phyloP scores from a whole-genome alignment of 495 filamentous ascomycete genomes.

The Hypoxylon rickii region DNA sequence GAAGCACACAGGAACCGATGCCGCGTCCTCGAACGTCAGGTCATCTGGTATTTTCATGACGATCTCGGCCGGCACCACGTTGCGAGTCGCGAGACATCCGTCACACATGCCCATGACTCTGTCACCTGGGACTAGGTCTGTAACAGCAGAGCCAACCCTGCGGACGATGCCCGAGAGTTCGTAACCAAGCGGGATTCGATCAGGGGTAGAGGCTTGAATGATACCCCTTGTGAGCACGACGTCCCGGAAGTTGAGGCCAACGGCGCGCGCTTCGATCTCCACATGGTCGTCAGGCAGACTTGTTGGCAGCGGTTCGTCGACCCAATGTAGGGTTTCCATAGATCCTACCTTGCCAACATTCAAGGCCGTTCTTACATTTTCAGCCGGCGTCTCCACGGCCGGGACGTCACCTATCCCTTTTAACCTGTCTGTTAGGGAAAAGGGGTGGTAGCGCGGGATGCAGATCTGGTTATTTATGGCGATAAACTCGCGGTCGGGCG shows the following conservation, averaged over 20 bases:
- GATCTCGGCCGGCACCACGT: conserved; percentile 34
- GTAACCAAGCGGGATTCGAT: conserved; percentile 41
- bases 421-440: conserved; percentile 12
- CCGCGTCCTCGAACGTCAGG: conserved; percentile 52
- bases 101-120: conserved; percentile 45
- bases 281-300: conserved; percentile 27
- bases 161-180: conserved; percentile 45
- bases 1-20: conserved; percentile 57
- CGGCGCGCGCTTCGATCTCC: conserved; percentile 49
- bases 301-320: conserved; percentile 8
- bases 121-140: conserved; percentile 43
- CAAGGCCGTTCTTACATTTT: conserved; percentile 8
- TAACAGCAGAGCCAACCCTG: conserved; percentile 45
- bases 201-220: conserved; percentile 21
- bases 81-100: conserved; percentile 38
- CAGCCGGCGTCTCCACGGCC: not conserved
- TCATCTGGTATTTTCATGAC: conserved; percentile 45
- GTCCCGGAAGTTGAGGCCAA: conserved; percentile 46
- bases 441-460: conserved; percentile 30
- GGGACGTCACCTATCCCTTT: not conserved
- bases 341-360: conserved; percentile 24
- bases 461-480: conserved; percentile 24
- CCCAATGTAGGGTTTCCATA: conserved; percentile 34
- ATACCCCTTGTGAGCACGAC: conserved; percentile 42
- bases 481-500: conserved; percentile 37